Conservation (phyloP, 495 filamentous ascomycete species). For the Penicillium simplicissimum region DNA sequence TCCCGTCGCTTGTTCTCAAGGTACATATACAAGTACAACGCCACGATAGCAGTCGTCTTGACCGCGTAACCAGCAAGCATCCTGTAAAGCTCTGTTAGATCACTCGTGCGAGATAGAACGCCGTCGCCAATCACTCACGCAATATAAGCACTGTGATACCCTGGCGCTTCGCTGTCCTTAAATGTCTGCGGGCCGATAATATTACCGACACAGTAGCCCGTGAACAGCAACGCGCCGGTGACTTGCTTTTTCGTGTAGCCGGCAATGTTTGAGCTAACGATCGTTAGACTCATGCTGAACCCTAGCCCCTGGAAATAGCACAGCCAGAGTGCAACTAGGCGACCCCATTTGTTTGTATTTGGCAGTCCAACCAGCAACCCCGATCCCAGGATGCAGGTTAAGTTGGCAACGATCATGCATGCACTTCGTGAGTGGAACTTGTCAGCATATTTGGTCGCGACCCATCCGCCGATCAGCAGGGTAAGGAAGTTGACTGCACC, state of each 20-base stretch:
- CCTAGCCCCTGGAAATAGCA: slow-evolving; percentile 55
- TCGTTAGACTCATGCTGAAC: slow-evolving; percentile 50
- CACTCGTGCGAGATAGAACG: too few species aligned
- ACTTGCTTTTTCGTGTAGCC: slow-evolving; percentile 59
- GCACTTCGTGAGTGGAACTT: slow-evolving; percentile 34
- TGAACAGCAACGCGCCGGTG: slow-evolving; percentile 52
- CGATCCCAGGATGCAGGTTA: slow-evolving; percentile 59
- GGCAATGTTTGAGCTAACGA: slow-evolving; percentile 49
- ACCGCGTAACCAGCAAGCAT: slow-evolving; percentile 56
- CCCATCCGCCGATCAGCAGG: slow-evolving; percentile 36
- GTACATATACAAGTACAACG: slow-evolving; percentile 56
- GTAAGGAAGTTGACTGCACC: slow-evolving; percentile 45
- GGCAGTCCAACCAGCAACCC: slow-evolving; percentile 53
- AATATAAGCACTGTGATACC: slow-evolving; percentile 57
- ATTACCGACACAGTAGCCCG: slow-evolving; percentile 39
- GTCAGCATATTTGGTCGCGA: slow-evolving; percentile 41
- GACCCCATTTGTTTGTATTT: slow-evolving; percentile 52
- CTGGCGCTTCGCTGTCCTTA: slow-evolving; percentile 50
- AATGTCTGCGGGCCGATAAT: slow-evolving; percentile 58
- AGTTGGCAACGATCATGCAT: slow-evolving; percentile 43
- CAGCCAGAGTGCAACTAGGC: slow-evolving; percentile 54
- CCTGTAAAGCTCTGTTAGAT: slow-evolving; percentile 14
- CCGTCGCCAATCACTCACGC: slow-evolving; percentile 31
- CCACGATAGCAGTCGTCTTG: slow-evolving; percentile 48
- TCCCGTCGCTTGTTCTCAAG: slow-evolving; percentile 54